These are phyloP conservation scores for Melanomma pulvis-pyrius DNA, from an alignment of 495 filamentous ascomycete genomes.

Conservation along the genomic window DNA sequence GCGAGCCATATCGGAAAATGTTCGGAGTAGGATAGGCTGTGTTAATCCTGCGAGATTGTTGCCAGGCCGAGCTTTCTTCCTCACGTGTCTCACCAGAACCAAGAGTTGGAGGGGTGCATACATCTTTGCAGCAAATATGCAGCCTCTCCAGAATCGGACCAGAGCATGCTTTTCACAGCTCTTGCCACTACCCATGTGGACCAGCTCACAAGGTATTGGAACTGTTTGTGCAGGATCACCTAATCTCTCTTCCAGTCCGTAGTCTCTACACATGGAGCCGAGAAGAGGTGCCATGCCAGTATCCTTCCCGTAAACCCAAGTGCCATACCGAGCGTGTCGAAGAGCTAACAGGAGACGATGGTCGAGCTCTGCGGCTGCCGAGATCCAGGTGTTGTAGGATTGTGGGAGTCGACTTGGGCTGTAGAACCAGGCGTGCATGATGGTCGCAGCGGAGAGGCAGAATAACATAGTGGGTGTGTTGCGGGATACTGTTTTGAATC, in stretches of 20 bases:
- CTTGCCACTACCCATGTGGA: constrained; percentile 78
- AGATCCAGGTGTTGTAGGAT: constrained; percentile 86
- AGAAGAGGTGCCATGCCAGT: constrained; percentile 74
- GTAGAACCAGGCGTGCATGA: constrained; percentile 95
- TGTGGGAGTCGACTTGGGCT: constrained; percentile 66
- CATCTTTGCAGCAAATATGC: constrained; percentile 73
- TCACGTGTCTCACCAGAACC: constrained; percentile 47
- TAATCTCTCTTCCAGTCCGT: constrained; percentile 67
- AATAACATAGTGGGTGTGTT: constrained; percentile 74
- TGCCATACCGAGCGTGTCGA: constrained; percentile 59
- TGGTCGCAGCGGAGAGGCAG: constrained; percentile 70
- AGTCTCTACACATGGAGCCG: constrained; percentile 74
- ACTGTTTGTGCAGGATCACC: constrained; percentile 74
- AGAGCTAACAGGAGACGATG: constrained; percentile 73
- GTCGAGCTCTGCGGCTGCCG: constrained; percentile 77
- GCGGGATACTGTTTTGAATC: constrained; percentile 47
- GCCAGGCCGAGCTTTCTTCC: constrained; percentile 1
- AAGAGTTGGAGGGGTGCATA: constrained; percentile 79
- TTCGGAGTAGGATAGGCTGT: constrained; percentile 48
- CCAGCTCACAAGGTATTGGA: constrained; percentile 85
- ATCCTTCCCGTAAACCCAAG: constrained; percentile 67
- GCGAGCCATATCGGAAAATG: constrained; percentile 63
- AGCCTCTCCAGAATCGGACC: constrained; percentile 69
- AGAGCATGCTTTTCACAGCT: constrained; percentile 80
- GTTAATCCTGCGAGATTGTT: constrained; percentile 46